Base-by-base conservation (phyloP, 306 rosid species). In the Corylus americana region DNA sequence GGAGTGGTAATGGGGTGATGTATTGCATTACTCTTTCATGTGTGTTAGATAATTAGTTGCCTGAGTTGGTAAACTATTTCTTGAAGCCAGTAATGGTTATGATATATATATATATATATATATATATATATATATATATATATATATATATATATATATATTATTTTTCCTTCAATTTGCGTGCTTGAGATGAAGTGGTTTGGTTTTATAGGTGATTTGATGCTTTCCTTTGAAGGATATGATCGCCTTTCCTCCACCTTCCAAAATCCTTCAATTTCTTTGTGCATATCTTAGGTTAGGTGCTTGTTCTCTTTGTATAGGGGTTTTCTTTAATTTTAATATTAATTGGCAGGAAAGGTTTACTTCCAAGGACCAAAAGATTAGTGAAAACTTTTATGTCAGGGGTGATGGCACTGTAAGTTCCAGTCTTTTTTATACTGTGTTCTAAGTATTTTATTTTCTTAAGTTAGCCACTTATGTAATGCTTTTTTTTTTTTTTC, bases 371-470 rank as follows among this genome's bases (percentile, higher is more conserved):
- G 98, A 93, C 83, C 97, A 90, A 77, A 91, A 86, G 90, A 91
- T 95, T 42, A 88, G 97, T 70, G 97, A 93, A 78, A 93, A 93
- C 78, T 91, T 95, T 77, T 92, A 90, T 75, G 98, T 91, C 78
- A 88, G 98, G 81, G 98, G 97, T 66, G 98, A 93, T 55, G 98
- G 98, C 83, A 95, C 98, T 77, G 98, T 92, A 87, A 88, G 98
- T 85, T 72, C 77, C 77, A 22, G 77, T 54, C 70, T 50, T 73
- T 47, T 64, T 75, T 58, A 51, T 74, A 74, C 58, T 66, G 58
- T 42, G 49, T 50, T 71, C 14, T 51, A 7, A 51, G 37, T 71
- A 16, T 37, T 62, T 55, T 62, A 54, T 55, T 78, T 74, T 42
- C 57, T 20, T 55, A 59, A 57, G 35, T 63, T 51, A 71, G 55